Percentiles rank a stretch among this genome's conserved stretches.
These are phyloP conservation scores for Achlya hypogyna DNA, from an alignment of 352 stramenopile species.

Conservation along the genomic window DNA sequence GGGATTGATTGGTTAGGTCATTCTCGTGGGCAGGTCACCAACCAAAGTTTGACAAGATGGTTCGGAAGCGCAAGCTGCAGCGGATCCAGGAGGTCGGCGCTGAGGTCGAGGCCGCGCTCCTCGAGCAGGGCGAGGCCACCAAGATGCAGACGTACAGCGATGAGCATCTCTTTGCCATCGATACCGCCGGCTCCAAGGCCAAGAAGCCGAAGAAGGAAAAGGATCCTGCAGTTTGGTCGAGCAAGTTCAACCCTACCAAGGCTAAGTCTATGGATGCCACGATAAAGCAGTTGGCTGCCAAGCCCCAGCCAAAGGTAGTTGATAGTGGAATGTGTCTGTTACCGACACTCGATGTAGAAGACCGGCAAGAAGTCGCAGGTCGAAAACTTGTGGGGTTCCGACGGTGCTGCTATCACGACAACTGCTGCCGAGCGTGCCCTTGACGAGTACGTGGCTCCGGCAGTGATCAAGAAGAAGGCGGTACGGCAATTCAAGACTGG, in stretches of 20 bases:
- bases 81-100: conserved; percentile 36
- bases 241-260: conserved; percentile 12
- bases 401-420: conserved; percentile 24
- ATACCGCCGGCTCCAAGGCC: conserved; percentile 54
- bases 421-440: conserved; percentile 25
- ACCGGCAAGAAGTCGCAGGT: conserved; percentile 32
- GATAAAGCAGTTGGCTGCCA: conserved; percentile 31
- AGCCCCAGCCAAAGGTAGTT: not conserved
- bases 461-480: conserved; percentile 21
- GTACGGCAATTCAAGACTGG: not conserved
- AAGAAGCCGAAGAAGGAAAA: conserved; percentile 46
- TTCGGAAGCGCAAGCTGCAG: conserved; percentile 21
- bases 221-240: conserved; percentile 9
- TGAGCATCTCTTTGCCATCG: conserved; percentile 73
- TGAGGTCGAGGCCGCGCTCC: conserved; percentile 69
- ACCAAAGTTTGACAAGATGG: conserved; percentile 15
- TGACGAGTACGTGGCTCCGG: conserved; percentile 7
- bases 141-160: conserved; percentile 65
- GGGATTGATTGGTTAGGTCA: conserved; percentile 13
- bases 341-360: not conserved
- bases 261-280: conserved; percentile 13
- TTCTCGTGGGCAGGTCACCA: conserved; percentile 13
- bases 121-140: conserved; percentile 62
- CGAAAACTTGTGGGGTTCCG: conserved; percentile 38
- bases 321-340: not conserved